Evolutionary conservation across 1,284 basidiomycete genomes (phyloP), one percentile per base, ranked within the genome.

Genomic region (Cryptococcus sp.): DNA sequence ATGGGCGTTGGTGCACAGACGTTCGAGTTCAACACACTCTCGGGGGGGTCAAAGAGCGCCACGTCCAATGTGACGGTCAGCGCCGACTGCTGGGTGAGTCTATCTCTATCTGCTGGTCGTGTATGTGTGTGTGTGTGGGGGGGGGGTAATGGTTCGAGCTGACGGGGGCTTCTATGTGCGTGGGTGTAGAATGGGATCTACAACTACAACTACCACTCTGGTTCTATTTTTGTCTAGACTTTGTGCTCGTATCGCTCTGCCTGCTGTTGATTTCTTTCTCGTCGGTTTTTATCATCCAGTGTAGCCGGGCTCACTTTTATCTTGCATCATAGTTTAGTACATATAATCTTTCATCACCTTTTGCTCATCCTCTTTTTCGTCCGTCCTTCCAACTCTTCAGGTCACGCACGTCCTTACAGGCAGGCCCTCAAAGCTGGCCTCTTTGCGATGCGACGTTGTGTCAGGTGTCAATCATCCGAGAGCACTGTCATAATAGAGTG

Each of bases 201-300:
- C 66, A 77, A 77, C 63, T 77, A 65, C 67, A 75, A 77, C 59
- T 73, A 71, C 57, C 68, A 74, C 52, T 64, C 71, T 11, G 71
- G 69, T 13, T 59, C 61, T 5, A 16, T 71, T 42, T 55, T 24
- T 23, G 24, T 18, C 24, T 23, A 35, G 4, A 42, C 42, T 20
- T 35, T 45, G 4, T 39, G n/a, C 24, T 40, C 38, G 18, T 13
- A 20, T 8, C 23, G 1, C n/a, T n/a, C 43, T 45, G 9, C n/a
- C 13, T 16, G 13, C 15, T 24, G 20, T 24, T 50, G 20, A 12
- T 24, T 36, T 28, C 15, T 33, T 52, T 35, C 45, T n/a, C 48
- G 4, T 43, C 21, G 1, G 16, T 45, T 36, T 35, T 23, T 39
- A 15, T n/a, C 20, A 5, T 40, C 20, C 49, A 42, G 37, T 47